Evolutionary conservation across 768 basidiomycete genomes (phyloP).

Genomic region (Boletus sp.): DNA sequence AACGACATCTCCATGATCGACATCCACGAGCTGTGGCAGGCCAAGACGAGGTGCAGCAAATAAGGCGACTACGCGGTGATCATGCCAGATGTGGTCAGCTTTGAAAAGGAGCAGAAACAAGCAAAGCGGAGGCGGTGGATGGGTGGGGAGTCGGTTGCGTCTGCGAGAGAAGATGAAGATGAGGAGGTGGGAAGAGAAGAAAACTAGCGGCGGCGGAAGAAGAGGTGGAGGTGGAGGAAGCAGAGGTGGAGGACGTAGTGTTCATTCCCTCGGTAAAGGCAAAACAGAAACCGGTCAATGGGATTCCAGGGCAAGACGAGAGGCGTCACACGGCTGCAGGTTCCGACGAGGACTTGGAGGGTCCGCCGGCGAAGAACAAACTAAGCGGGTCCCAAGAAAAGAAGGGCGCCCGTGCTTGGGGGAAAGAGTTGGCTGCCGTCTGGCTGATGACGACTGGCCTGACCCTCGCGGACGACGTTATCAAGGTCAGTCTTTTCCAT

Average conservation of each 20-base stretch:
- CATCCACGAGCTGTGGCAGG: constrained; percentile 18
- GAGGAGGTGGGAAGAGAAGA: constrained; percentile 21
- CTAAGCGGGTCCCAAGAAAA: constrained; percentile 1
- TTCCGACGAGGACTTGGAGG: constrained; percentile 6
- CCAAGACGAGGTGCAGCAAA: constrained; percentile 52
- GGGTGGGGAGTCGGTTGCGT: constrained; percentile 29
- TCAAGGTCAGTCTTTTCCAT: constrained; percentile 46
- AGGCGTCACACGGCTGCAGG: background rate
- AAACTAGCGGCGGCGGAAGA: constrained; percentile 14
- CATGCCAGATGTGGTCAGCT: constrained; percentile 77
- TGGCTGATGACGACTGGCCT: constrained; percentile 71
- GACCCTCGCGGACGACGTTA: constrained; percentile 50
- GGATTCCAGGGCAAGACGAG: constrained; percentile 12
- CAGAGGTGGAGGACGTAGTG: constrained; percentile 19
- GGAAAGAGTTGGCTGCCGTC: constrained; percentile 24
- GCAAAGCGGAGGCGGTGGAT: constrained; percentile 31
- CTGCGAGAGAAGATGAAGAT: constrained; percentile 1
- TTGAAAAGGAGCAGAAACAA: constrained; percentile 62
- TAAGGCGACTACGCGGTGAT: constrained; percentile 50
- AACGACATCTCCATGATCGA: constrained; percentile 7
- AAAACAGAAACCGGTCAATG: constrained; percentile 12
- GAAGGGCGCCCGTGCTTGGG: constrained; percentile 9
- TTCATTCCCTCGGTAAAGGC: constrained; percentile 7
- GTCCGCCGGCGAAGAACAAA: constrained; percentile 5
- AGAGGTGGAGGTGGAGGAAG: constrained; percentile 27